A percentile compares a stretch with the other conserved stretches of the same genome.
Conservation (phyloP, 257 asterid genomes). For the Paulownia fortunei region DNA sequence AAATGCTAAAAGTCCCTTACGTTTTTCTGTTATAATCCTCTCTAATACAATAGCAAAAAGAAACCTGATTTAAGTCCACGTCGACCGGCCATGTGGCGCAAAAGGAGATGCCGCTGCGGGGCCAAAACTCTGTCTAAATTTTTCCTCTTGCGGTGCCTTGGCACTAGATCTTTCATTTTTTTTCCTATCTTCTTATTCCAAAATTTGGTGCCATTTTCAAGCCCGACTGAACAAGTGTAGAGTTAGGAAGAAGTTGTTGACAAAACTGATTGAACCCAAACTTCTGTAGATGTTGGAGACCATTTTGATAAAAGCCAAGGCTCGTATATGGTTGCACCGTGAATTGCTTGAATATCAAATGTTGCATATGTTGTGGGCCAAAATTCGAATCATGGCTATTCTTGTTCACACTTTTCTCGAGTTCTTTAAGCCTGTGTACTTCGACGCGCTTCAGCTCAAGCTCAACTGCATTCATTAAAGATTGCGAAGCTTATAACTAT, state of each 20-base stretch:
- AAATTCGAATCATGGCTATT: not conserved
- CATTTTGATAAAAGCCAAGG: not conserved
- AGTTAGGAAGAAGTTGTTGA: not conserved
- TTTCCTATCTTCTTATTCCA: too few relatives aligned
- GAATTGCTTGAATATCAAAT: not conserved
- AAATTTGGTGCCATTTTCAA: not conserved
- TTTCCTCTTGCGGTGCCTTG: too few relatives aligned
- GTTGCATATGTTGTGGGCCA: not conserved
- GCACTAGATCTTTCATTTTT: too few relatives aligned
- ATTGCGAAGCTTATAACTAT: not conserved
- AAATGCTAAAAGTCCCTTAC: too few relatives aligned
- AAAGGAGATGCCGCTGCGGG: too few relatives aligned
- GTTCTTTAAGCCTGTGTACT: constrained; percentile 21
- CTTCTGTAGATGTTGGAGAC: constrained; percentile 5
- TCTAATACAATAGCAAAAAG: too few relatives aligned
- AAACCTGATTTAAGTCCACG: too few relatives aligned
- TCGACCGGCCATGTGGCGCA: too few relatives aligned
- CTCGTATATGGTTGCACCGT: not conserved
- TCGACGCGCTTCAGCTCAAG: constrained; percentile 23
- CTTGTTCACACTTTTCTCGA: not conserved
- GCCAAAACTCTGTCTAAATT: too few relatives aligned
- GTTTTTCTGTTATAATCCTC: too few relatives aligned
- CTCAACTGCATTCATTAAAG: constrained; percentile 20
- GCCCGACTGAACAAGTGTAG: not conserved
- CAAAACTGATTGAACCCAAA: not conserved